A percentile compares a stretch with the other conserved stretches of the same genome.
phyloP scores from a whole-genome alignment of 2,329 filamentous ascomycete genomes.

The Blastomyces emzantsi region DNA sequence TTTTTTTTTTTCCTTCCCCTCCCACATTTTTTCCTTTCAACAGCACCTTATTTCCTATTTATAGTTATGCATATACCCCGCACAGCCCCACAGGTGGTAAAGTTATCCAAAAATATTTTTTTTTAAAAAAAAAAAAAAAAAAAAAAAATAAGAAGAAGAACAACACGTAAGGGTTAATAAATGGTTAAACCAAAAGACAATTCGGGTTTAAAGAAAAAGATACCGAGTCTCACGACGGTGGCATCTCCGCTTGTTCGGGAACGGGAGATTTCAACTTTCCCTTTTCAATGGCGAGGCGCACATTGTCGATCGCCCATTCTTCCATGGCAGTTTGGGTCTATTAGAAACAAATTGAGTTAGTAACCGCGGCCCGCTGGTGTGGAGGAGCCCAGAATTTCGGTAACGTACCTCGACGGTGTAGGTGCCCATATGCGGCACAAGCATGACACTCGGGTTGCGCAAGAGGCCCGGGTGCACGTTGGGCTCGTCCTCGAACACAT shows the following conservation, averaged over 20 bases:
- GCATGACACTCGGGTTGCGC: constrained; percentile 59
- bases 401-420: constrained; percentile 57
- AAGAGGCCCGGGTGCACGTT: constrained; percentile 63
- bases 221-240: constrained; percentile 3
- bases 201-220: background rate
- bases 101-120: too few relatives aligned
- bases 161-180: background rate
- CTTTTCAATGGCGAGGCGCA: constrained; percentile 52
- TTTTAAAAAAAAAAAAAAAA: too few relatives aligned
- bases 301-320: constrained; percentile 63
- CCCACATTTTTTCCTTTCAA: too few relatives aligned
- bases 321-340: constrained; percentile 57
- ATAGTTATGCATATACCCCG: too few relatives aligned
- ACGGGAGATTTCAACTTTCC: constrained; percentile 60
- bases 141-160: background rate
- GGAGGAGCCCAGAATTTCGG: constrained; percentile 12
- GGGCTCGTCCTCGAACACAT: constrained; percentile 78
- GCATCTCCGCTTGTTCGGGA: constrained; percentile 53
- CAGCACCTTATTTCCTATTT: too few relatives aligned
- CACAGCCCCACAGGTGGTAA: too few relatives aligned
- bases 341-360: background rate
- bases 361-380: background rate
- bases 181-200: background rate
- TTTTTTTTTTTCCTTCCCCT: too few relatives aligned
- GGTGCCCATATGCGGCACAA: constrained; percentile 81